Evolutionary conservation across 1,284 basidiomycete species (phyloP), one percentile per base, ranked within the genome.

Genomic region (Malassezia pachydermatis): DNA sequence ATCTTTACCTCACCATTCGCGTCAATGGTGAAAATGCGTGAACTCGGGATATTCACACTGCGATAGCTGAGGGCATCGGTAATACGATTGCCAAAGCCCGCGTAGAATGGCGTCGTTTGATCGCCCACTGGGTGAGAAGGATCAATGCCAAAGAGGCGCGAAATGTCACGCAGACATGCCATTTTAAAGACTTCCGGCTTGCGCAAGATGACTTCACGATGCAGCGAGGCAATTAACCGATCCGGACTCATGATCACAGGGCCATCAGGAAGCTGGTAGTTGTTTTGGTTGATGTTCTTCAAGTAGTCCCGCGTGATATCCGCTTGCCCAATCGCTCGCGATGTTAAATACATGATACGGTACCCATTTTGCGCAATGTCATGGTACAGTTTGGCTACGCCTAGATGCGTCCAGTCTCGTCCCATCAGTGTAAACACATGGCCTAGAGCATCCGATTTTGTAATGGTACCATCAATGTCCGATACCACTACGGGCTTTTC

Each of bases 171-270:
- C 57, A 99, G 75, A 74, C 90, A 96, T 2, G 94, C 92, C 94
- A 99, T 99, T 77, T 99, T 99, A 80, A 99, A 99, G 24, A 98
- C 81, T 71, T 99, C 94, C 0, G 94, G 94, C 75, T 98, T 96
- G 30, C 90, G 83, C 49, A 60, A 30, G 34, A 60, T 65, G 16
- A 72, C 80, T 45, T 72, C 70, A 33, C 92, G 82, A 73, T 98
- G 94, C 41, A 98, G 74, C 27, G 86, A 89, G 2, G 88, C 84
- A 79, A 99, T 90, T 48, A 98, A 72, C 13, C 94, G 79, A 72
- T 99, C 94, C 0, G 94, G 94, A 64, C 86, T 90, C 94, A 99
- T 96, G 70, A 98, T 90, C 41, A 99, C 94, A 4, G 94, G 94
- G 0, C 94, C 94, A 65, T 96, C 88, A 0, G 94, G 94, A 25